Evolutionary conservation across 2,329 filamentous ascomycete genomes (phyloP).

Genomic region (Thelonectria blattea): DNA sequence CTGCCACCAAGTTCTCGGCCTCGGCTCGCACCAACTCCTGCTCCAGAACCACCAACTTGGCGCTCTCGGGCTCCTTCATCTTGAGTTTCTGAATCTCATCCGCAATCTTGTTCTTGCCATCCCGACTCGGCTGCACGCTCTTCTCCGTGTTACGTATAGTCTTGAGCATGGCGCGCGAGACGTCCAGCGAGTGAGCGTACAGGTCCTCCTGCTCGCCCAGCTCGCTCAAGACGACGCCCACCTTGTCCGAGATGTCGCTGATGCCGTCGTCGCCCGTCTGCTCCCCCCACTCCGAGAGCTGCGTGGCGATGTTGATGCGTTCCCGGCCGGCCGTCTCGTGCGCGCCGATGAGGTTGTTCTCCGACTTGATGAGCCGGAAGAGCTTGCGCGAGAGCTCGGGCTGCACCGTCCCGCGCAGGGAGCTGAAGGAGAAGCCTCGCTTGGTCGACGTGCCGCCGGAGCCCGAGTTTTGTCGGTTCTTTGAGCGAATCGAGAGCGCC

Average conservation of each 20-base stretch:
- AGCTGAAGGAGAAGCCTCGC: conserved; percentile 83
- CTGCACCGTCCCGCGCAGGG: conserved; percentile 82
- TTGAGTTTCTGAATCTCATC: conserved; percentile 94
- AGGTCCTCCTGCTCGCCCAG: conserved; percentile 91
- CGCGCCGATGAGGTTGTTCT: conserved; percentile 85
- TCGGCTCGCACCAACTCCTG: conserved; percentile 96
- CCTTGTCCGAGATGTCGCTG: conserved; percentile 91
- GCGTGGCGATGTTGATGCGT: conserved; percentile 81
- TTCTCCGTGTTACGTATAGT: conserved; percentile 93
- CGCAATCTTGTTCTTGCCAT: conserved; percentile 83
- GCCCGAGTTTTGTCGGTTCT: conserved; percentile 54
- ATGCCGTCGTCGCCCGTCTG: conserved; percentile 85
- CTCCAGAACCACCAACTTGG: conserved; percentile 82
- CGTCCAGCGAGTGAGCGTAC: conserved; percentile 87
- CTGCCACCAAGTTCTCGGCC: conserved; percentile 93
- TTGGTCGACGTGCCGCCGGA: conserved; percentile 50
- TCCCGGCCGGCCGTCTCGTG: conserved; percentile 87
- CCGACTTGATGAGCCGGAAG: conserved; percentile 91
- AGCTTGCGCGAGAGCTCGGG: conserved; percentile 89
- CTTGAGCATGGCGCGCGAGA: conserved; percentile 83
- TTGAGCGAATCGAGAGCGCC: conserved; percentile 74
- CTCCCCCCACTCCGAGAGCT: conserved; percentile 97
- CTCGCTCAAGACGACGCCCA: conserved; percentile 90
- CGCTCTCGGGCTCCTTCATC: conserved; percentile 86
- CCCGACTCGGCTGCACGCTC: conserved; percentile 90